Base-by-base conservation (phyloP, 352 stramenopile genomes). In the Globisporangium lucens region DNA sequence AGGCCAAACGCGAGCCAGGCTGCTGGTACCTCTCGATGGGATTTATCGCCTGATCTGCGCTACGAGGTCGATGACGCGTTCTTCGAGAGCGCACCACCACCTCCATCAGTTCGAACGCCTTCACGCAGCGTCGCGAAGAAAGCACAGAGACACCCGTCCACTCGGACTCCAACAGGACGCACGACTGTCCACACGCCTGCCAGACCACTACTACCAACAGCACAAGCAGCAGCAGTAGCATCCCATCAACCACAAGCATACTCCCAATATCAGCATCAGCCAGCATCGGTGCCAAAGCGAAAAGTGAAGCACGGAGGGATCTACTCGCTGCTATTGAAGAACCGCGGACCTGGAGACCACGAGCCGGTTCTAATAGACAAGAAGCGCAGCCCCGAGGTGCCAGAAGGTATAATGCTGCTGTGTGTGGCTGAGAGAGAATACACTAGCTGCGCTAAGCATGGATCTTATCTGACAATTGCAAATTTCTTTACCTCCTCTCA, bases 301-400 rank as follows among this genome's bases (percentile, higher is more conserved):
- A 91, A 93, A 61, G 67, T 79, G 27, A 89, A 84, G 17, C 86
- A 94, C 52, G 86, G 86, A 13, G 86, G 86, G 2, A 91, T 94
- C 56, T 94, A 94, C 69, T 87, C 86, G 51, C 65, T 94, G 43
- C 62, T 94, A 49, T 71, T 94, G 27, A 89, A 90, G 71, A 87
- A 89, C 65, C 76, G 75, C 61, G 53, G 71, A 15, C 56, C 64
- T 17, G 65, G 60, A 24, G 77, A 83, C 61, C 71, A 87, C 38
- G 79, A 87, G 46, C 75, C 84, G 1, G 63, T 80, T n/a, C 77
- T 92, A 4, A 63, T 92, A 8, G 75, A 88, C 61, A 58, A 66
- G 47, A 72, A 79, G 56, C 68, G 60, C 9, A 83, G 65, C 62
- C 66, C 72, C 10, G 66, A 71, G 10, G 52, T 66, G 15, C 64